Percentiles rank a stretch among this genome's conserved stretches.
Evolutionary conservation across 208 protist species (phyloP).

Genomic region (Leishmania lainsoni): DNA sequence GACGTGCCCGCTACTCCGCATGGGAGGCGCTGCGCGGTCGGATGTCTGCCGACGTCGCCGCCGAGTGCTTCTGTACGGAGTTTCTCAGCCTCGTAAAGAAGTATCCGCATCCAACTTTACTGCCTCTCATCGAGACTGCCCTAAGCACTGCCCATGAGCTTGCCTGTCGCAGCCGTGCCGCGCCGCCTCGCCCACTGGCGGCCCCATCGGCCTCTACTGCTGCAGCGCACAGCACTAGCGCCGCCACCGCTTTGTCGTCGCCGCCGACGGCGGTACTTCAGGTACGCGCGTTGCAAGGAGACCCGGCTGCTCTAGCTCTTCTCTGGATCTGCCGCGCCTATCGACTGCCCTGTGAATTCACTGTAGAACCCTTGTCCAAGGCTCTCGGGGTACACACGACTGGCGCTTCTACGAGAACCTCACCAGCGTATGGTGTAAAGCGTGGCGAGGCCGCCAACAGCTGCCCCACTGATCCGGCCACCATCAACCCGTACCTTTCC

Average conservation of each 20-base stretch:
- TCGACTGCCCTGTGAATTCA: slow-evolving; percentile 59
- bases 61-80: slow-evolving; percentile 72
- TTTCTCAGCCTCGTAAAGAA: slow-evolving; percentile 63
- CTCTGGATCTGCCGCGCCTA: slow-evolving; percentile 79
- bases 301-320: slow-evolving; percentile 68
- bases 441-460: neutral
- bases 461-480: neutral
- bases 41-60: slow-evolving; percentile 65
- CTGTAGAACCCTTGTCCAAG: slow-evolving; percentile 54
- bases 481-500: slow-evolving; percentile 19
- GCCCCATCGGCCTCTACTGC: neutral
- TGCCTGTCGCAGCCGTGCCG: slow-evolving; percentile 15
- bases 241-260: neutral
- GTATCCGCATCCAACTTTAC: slow-evolving; percentile 41
- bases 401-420: neutral
- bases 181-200: neutral
- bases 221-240: neutral
- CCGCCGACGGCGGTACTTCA: slow-evolving; percentile 33
- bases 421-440: neutral
- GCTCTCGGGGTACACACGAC: slow-evolving; percentile 6
- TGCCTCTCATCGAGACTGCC: slow-evolving; percentile 60
- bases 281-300: slow-evolving; percentile 56
- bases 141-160: slow-evolving; percentile 44
- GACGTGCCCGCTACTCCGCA: slow-evolving; percentile 37
- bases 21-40: slow-evolving; percentile 63